Base-by-base conservation (phyloP, 2,329 filamentous ascomycete species). In the Talaromyces sp. region DNA sequence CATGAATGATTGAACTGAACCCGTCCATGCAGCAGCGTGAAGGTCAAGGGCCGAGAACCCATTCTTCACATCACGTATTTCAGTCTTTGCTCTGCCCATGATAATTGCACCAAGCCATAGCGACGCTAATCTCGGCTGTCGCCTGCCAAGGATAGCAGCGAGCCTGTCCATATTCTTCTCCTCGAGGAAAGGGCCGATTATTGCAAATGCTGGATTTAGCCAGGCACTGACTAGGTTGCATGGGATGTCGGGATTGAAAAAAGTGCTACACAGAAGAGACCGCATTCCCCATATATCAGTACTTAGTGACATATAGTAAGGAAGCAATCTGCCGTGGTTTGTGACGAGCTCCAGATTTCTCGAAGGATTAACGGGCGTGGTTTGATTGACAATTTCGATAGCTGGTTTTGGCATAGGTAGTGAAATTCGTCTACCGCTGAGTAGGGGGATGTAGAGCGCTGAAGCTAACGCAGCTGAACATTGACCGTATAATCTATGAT, bases 211-310 rank as follows among this genome's bases (percentile, higher is more conserved):
- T 2, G 68, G 65, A 14, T 67, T 68, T 4, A 68, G 23, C 65
- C 66, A 68, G 10, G 68, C 65, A 56, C 66, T 68, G 57, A 68
- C 66, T 36, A 69, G 58, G 36, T 68, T 69, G 44, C 66, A 71
- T 34, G 68, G 61, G 53, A 70, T 63, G 30, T 67, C 61, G 44
- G 52, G 0, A 56, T 68, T 67, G 60, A 70, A 70, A 52, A 71
- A 69, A 8, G 66, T 68, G 61, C 66, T 67, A 34, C 18, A 63
- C 6, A 71, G 64, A 8, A 71, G 57, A 57, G 67, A 71, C 47
- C 67, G 65, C 6, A 70, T 16, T 5, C 66, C 68, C 63, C 63
- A 69, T 1, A 33, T 9, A 59, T 71, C 68, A 30, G 34, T 67
- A 58, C 68, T 69, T 36, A 70, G 34, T 14, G 65, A 67, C 65